Conservation (phyloP, 1,284 basidiomycete species). For the Hortiboletus rubellus region DNA sequence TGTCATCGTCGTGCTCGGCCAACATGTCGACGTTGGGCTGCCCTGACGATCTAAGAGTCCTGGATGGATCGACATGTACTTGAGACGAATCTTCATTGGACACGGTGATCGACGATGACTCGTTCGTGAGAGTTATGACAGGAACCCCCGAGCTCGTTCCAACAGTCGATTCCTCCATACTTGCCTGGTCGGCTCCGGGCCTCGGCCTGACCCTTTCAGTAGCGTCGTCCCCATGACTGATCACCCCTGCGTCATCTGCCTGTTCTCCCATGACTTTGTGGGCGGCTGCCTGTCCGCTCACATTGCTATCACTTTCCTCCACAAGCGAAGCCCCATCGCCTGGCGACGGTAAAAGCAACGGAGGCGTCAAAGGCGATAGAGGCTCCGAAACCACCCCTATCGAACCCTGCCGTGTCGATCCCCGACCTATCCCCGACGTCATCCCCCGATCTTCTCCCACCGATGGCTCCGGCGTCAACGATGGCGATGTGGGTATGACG, state of each 20-base stretch:
- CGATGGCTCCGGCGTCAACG: background rate
- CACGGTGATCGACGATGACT: background rate
- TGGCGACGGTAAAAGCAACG: background rate
- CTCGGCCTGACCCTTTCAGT: background rate
- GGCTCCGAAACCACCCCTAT: background rate
- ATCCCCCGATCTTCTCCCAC: background rate
- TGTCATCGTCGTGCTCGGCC: background rate
- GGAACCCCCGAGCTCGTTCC: background rate
- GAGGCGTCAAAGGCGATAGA: conserved; percentile 6
- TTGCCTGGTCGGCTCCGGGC: too few relatives aligned
- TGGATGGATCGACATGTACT: background rate
- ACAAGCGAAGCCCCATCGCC: background rate
- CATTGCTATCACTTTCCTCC: background rate
- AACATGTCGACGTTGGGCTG: background rate
- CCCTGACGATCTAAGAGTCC: background rate
- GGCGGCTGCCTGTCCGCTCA: too few relatives aligned
- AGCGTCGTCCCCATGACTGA: background rate
- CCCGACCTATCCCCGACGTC: background rate
- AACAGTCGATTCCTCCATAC: too few relatives aligned
- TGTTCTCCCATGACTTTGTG: background rate
- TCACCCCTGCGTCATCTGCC: background rate
- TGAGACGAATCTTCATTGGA: background rate
- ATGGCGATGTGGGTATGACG: conserved; percentile 9
- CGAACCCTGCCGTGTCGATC: background rate
- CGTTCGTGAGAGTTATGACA: background rate